A percentile compares a stretch with the other conserved stretches of the same genome.
phyloP scores from a whole-genome alignment of 2,329 filamentous ascomycete genomes.

The Clonostachys solani region DNA sequence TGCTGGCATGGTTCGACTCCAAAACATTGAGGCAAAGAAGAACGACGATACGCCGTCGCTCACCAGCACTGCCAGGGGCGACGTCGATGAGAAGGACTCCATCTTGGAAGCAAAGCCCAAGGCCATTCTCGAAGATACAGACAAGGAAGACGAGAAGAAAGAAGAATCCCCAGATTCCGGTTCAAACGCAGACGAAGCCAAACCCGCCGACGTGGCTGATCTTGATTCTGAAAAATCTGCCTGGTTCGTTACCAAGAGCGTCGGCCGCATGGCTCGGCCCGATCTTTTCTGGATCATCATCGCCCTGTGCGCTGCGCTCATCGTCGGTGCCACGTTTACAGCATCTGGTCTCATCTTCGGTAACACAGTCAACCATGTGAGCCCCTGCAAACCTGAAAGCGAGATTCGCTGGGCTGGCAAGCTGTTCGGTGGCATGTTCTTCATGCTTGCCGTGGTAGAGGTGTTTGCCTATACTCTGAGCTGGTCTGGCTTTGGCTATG shows the following conservation, averaged over 20 bases:
- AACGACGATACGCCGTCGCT: constrained; percentile 19
- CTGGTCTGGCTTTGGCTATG: constrained; percentile 39
- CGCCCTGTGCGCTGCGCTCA: constrained; percentile 35
- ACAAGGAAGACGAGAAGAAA: constrained; percentile 35
- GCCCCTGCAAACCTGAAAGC: constrained; percentile 35
- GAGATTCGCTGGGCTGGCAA: constrained; percentile 28
- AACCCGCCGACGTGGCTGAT: constrained; percentile 13
- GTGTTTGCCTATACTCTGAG: constrained; percentile 52
- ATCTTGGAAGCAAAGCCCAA: constrained; percentile 18
- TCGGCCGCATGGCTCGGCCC: constrained; percentile 30
- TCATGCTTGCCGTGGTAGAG: constrained; percentile 42
- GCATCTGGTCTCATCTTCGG: constrained; percentile 49
- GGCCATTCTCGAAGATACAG: constrained; percentile 11
- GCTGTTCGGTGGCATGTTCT: constrained; percentile 54
- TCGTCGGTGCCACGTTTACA: constrained; percentile 51
- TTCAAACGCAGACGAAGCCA: not conserved
- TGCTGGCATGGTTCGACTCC: constrained; percentile 42
- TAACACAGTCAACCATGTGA: constrained; percentile 34
- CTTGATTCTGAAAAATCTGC: constrained; percentile 32
- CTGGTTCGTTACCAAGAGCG: constrained; percentile 29
- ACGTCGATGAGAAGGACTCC: constrained; percentile 40
- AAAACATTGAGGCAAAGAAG: constrained; percentile 25
- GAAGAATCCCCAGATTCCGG: constrained; percentile 18
- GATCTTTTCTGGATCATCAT: constrained; percentile 30
- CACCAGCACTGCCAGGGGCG: constrained; percentile 20